phyloP scores from a whole-genome alignment of 176 grass and related monocot species.

The Tillandsia fasciculata region DNA sequence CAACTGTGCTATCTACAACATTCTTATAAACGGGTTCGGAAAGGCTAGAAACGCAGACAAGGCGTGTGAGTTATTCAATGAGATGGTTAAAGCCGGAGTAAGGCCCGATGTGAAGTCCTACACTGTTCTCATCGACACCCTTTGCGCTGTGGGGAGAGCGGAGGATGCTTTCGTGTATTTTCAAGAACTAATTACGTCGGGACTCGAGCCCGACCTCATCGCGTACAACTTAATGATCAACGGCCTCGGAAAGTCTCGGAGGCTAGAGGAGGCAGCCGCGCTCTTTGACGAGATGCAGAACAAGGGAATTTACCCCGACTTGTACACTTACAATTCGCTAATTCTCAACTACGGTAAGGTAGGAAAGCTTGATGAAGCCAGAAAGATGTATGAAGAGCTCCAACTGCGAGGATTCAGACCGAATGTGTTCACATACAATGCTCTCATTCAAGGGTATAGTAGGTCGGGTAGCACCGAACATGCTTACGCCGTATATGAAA shows the following conservation, averaged over 20 bases:
- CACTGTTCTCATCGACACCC: constrained; percentile 55
- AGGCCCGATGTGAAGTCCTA: constrained; percentile 89
- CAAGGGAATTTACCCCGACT: constrained; percentile 62
- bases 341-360: constrained; percentile 81
- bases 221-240: constrained; percentile 88
- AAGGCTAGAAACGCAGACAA: constrained; percentile 57
- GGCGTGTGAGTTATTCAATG: constrained; percentile 49
- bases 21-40: constrained; percentile 68
- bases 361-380: constrained; percentile 56
- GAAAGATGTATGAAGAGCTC: constrained; percentile 76
- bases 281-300: constrained; percentile 69
- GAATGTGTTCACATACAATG: constrained; percentile 90
- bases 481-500: constrained; percentile 65
- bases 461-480: constrained; percentile 46
- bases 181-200: constrained; percentile 35
- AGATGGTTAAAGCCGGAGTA: constrained; percentile 63
- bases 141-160: constrained; percentile 44
- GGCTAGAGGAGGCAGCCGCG: constrained; percentile 49
- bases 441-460: constrained; percentile 71
- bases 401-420: constrained; percentile 65
- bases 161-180: constrained; percentile 68
- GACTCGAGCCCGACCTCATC: constrained; percentile 70
- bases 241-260: constrained; percentile 60
- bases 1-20: constrained; percentile 84
- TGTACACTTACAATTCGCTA: constrained; percentile 86